Conservation (phyloP, 768 basidiomycete genomes). For the Boletus speciosus region DNA sequence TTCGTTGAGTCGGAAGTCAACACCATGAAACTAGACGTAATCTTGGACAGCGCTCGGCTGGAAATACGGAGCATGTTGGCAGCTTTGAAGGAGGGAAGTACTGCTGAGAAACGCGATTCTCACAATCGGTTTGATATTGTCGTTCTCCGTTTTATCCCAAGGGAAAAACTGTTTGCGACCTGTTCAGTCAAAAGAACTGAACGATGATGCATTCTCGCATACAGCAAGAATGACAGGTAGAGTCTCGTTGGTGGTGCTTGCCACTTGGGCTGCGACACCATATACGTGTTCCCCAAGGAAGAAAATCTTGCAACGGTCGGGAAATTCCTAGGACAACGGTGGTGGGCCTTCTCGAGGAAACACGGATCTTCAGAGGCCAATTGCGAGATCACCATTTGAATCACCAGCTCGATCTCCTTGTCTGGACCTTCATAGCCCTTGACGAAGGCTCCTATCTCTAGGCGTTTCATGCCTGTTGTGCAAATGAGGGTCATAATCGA, state of each 20-base stretch:
- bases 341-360: slow-evolving; percentile 77
- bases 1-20: slow-evolving; percentile 71
- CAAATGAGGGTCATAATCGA: background rate
- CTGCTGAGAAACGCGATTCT: slow-evolving; percentile 40
- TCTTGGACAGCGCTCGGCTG: slow-evolving; percentile 77
- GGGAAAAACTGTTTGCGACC: slow-evolving; percentile 69
- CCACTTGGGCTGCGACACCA: slow-evolving; percentile 82
- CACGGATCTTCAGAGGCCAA: slow-evolving; percentile 89
- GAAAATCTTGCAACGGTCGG: slow-evolving; percentile 86
- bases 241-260: slow-evolving; percentile 60
- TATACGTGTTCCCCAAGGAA: slow-evolving; percentile 55
- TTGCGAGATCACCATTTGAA: slow-evolving; percentile 79
- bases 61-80: slow-evolving; percentile 72
- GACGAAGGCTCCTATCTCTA: slow-evolving; percentile 86
- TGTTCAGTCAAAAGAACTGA: background rate
- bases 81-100: slow-evolving; percentile 81
- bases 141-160: slow-evolving; percentile 74
- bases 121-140: slow-evolving; percentile 72
- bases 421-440: slow-evolving; percentile 89
- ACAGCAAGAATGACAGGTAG: slow-evolving; percentile 89
- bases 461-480: slow-evolving; percentile 73
- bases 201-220: slow-evolving; percentile 15
- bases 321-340: slow-evolving; percentile 84
- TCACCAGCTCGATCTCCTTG: slow-evolving; percentile 83
- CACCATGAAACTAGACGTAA: slow-evolving; percentile 93